phyloP scores from a whole-genome alignment of 2,329 filamentous ascomycete species.

The Talaromyces piceae region DNA sequence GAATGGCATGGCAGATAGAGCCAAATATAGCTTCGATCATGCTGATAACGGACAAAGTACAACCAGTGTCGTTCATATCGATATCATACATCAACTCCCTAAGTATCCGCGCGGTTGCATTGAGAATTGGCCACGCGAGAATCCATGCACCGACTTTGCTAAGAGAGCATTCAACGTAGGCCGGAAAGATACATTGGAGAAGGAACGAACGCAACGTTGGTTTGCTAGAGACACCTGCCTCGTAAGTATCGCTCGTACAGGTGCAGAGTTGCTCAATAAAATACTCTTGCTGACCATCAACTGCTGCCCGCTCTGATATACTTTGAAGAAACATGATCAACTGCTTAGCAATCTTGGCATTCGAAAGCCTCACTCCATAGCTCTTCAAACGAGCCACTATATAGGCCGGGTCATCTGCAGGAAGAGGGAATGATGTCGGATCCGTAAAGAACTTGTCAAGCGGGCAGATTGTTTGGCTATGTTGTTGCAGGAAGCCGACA shows the following conservation, averaged over 20 bases:
- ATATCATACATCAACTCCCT: conserved; percentile 40
- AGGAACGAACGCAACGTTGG: conserved; percentile 46
- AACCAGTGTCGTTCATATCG: conserved; percentile 33
- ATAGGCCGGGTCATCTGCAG: conserved; percentile 53
- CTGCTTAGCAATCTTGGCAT: conserved; percentile 45
- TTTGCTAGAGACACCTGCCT: conserved; percentile 31
- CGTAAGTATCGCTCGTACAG: conserved; percentile 41
- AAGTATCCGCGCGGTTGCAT: conserved; percentile 39
- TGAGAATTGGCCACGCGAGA: conserved; percentile 45
- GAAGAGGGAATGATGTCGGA: conserved; percentile 53
- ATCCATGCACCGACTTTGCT: conserved; percentile 43
- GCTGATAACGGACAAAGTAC: conserved; percentile 27
- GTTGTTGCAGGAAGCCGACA: conserved; percentile 54
- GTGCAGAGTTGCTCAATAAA: conserved; percentile 47
- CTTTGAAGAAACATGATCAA: conserved; percentile 53
- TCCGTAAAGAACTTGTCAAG: conserved; percentile 56
- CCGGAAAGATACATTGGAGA: conserved; percentile 49
- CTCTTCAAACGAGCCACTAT: conserved; percentile 54
- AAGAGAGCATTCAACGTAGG: conserved; percentile 47
- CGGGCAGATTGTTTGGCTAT: conserved; percentile 48
- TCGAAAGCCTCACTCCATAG: conserved; percentile 47
- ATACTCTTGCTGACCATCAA: conserved; percentile 51
- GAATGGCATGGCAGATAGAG: conserved; percentile 30
- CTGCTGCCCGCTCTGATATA: conserved; percentile 51
- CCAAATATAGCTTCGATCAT: conserved; percentile 34